Base-by-base conservation (phyloP, 345 rosid genomes). In the Stellera chamaejasme region DNA sequence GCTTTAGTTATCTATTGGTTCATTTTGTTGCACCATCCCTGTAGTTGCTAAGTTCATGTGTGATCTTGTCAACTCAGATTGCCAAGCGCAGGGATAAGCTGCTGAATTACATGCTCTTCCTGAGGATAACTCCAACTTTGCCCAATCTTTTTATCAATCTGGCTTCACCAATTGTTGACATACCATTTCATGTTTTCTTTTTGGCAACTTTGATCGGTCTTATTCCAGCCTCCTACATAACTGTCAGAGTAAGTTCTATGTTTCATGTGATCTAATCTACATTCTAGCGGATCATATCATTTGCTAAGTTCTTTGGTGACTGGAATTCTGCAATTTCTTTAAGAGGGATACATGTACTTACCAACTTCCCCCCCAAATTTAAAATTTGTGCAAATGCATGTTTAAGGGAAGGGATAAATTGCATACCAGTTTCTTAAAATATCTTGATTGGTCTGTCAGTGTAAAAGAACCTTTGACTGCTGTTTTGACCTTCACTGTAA, bases 131-230 rank as follows among this genome's bases (percentile, higher is more conserved):
- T 56, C 99, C 99, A 13, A 72, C 99, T 0, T 64, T 93, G 51
- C 99, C 99, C 56, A 93, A 93, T 72, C 96, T 93, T 16, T 93
- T 93, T 41, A 93, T 93, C 76, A 93, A 93, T 79, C 71, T 93
- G 81, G 99, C 97, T 10, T 93, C 99, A 60, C 96, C 97, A 1
- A 93, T 93, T 8, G 94, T 93, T 44, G 97, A 93, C 74, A 81
- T 93, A 65, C 99, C 99, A 12, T 93, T 89, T 74, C 96, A 87
- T 77, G 60, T 89, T 56, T 93, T 93, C 96, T 89, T 89, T 64
- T 66, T 72, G 69, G 99, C 97, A 27, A 93, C 97, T 61, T 66
- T 85, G 76, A 66, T 89, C 53, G 97, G 99, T 66, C 83, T 93
- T 70, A 78, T 89, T 28, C 99, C 99, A 2, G 96, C 99, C 36